Conservation (phyloP, 225 moss, liverwort and hornwort genomes). For the Antitrichia curtipendula region DNA sequence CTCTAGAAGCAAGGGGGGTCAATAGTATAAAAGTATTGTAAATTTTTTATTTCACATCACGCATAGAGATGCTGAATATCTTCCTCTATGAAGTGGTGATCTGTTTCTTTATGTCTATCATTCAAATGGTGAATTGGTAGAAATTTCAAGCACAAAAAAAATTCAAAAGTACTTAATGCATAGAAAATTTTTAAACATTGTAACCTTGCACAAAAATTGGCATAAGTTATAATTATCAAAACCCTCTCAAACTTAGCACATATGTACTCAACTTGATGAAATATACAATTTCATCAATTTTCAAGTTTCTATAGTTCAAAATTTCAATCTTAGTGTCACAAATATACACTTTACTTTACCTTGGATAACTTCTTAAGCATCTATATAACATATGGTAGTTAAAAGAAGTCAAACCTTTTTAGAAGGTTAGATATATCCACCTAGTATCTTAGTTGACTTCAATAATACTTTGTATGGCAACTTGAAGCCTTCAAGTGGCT, state of each 20-base stretch:
- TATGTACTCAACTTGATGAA: no score
- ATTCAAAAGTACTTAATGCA: no score
- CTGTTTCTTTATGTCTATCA: neutral
- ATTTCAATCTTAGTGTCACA: neutral
- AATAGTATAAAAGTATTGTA: neutral
- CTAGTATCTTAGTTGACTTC: neutral
- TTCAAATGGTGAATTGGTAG: neutral
- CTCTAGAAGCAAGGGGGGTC: neutral
- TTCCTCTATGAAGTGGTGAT: neutral
- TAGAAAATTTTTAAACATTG: no score
- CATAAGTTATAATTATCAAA: no score
- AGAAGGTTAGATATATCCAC: neutral
- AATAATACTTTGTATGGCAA: no score
- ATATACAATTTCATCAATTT: no score
- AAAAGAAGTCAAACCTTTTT: neutral
- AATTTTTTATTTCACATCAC: neutral
- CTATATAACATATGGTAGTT: neutral
- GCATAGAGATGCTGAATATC: neutral
- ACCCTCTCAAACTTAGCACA: no score
- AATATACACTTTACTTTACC: neutral
- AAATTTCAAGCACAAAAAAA: neutral
- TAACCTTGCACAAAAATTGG: no score
- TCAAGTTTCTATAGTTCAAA: no score
- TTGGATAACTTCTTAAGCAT: neutral
- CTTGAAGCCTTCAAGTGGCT: no score